Conservation (phyloP, 164 flowering plant species). For the Sedum album region DNA sequence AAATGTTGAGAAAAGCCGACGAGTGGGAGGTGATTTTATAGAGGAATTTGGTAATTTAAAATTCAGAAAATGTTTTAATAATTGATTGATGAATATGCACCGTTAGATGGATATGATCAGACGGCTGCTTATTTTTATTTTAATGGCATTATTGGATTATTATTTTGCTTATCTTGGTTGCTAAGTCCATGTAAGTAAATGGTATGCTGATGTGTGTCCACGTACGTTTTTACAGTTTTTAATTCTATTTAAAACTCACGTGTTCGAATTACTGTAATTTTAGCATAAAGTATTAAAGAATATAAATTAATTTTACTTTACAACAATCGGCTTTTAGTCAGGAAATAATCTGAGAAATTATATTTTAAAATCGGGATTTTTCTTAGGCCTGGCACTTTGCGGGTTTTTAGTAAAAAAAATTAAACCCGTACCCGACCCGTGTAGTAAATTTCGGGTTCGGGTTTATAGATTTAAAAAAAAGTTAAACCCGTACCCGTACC, state of each 20-base stretch:
- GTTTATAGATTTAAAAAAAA: too few species aligned
- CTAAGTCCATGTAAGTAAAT: not conserved
- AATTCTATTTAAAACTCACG: not conserved
- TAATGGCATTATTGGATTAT: not conserved
- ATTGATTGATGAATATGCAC: not conserved
- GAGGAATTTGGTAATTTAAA: not conserved
- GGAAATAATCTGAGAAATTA: not conserved
- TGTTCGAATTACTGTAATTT: not conserved
- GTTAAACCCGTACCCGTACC: too few species aligned
- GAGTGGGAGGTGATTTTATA: not conserved
- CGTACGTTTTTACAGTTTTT: not conserved
- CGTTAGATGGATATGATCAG: not conserved
- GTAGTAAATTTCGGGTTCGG: too few species aligned
- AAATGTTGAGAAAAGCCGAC: not conserved
- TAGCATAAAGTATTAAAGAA: too few species aligned
- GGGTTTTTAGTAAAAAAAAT: too few species aligned
- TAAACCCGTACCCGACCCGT: too few species aligned
- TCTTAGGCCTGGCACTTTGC: too few species aligned
- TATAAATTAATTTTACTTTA: too few species aligned
- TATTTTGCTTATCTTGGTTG: not conserved
- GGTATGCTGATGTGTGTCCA: slow-evolving; percentile 3
- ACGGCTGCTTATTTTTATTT: not conserved
- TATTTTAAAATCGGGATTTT: not conserved
- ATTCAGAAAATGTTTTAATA: not conserved
- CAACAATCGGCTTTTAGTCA: too few species aligned